phyloP scores from a whole-genome alignment of 352 stramenopile genomes.

The Globisporangium viniferum region DNA sequence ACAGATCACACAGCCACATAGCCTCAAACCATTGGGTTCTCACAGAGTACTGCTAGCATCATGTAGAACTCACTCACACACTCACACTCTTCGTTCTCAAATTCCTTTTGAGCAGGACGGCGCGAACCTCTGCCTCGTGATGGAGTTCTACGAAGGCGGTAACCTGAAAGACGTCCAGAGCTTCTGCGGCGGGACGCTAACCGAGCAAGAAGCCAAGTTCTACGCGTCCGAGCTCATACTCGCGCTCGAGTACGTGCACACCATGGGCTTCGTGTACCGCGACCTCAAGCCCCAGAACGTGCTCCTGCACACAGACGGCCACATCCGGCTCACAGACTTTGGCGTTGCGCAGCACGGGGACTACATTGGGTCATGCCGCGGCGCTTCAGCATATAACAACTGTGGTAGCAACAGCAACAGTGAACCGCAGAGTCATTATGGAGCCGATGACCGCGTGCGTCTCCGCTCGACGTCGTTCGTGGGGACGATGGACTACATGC shows the following conservation, averaged over 20 bases:
- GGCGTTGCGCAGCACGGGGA: constrained; percentile 25
- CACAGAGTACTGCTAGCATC: too few species aligned
- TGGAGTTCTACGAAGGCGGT: constrained; percentile 28
- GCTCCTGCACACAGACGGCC: constrained; percentile 21
- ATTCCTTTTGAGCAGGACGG: constrained; percentile 13
- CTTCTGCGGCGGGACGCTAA: constrained; percentile 16
- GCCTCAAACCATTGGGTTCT: background rate
- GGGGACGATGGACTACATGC: constrained; percentile 50
- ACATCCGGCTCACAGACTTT: constrained; percentile 28
- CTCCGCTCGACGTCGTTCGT: constrained; percentile 46
- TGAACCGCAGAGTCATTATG: constrained; percentile 15
- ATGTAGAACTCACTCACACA: background rate
- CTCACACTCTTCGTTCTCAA: background rate
- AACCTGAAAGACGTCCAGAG: constrained; percentile 22
- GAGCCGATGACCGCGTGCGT: constrained; percentile 36
- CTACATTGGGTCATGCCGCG: background rate
- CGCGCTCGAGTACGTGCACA: constrained; percentile 80
- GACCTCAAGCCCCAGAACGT: constrained; percentile 62
- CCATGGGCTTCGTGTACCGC: constrained; percentile 35
- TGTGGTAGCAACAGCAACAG: background rate
- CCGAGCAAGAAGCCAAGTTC: constrained; percentile 60
- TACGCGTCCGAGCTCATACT: constrained; percentile 96
- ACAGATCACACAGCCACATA: background rate
- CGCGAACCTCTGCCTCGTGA: constrained; percentile 23
- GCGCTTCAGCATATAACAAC: background rate